Conservation (phyloP, 805 yeast genomes). For the Schizosaccharomyces cryophilus region DNA sequence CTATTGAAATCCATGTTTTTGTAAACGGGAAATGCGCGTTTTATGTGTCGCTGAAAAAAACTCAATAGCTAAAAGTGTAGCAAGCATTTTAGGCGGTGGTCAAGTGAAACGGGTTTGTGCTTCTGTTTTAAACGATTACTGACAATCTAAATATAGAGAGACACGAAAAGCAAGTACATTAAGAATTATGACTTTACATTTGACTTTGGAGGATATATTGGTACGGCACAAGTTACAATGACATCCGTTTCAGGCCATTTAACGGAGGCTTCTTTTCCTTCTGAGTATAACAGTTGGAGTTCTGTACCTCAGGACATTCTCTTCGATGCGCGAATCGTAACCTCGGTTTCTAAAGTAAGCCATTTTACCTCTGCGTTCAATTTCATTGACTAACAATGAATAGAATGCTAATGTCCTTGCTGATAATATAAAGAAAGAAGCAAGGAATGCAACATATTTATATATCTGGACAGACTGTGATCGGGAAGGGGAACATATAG, state of each 20-base stretch:
- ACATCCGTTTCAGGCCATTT: slow-evolving; percentile 85
- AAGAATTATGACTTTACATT: slow-evolving; percentile 59
- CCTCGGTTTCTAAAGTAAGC: slow-evolving; percentile 4
- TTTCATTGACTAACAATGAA: neutral
- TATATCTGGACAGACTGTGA: slow-evolving; percentile 99
- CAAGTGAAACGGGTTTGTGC: slow-evolving; percentile 15
- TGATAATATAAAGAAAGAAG: slow-evolving; percentile 42
- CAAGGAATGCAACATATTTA: slow-evolving; percentile 31
- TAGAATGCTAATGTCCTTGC: slow-evolving; percentile 26
- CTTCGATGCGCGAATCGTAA: slow-evolving; percentile 24
- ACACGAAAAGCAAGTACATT: slow-evolving; percentile 33
- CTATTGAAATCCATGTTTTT: neutral
- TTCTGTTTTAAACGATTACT: neutral
- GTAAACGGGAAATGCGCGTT: slow-evolving; percentile 14
- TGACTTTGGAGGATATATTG: slow-evolving; percentile 26
- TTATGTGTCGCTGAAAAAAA: slow-evolving; percentile 95
- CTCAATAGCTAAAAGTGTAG: slow-evolving; percentile 71
- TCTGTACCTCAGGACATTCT: slow-evolving; percentile 14
- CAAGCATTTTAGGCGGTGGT: slow-evolving; percentile 57
- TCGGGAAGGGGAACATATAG: slow-evolving; percentile 86
- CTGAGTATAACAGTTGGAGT: slow-evolving; percentile 37
- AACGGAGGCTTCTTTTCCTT: slow-evolving; percentile 37
- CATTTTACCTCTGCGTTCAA: neutral
- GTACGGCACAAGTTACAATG: slow-evolving; percentile 60
- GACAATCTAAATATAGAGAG: slow-evolving; percentile 11